Percentiles rank a stretch among this genome's conserved stretches.
These are phyloP conservation scores for Gynochthodes officinalis DNA, from an alignment of 257 asterid genomes.

Conservation along the genomic window DNA sequence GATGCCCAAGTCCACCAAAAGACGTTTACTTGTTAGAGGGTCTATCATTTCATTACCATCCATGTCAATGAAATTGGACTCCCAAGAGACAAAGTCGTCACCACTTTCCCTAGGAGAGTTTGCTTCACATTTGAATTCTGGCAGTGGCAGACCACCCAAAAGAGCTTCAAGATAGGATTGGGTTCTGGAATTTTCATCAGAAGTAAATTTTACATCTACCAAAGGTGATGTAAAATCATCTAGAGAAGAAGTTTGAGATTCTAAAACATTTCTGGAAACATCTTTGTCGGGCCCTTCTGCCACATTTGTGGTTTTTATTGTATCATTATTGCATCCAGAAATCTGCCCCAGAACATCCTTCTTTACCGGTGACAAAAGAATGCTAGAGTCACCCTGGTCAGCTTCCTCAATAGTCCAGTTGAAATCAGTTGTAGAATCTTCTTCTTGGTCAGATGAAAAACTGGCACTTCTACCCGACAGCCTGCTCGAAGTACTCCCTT, in stretches of 20 bases:
- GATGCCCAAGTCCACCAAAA: conserved; percentile 41
- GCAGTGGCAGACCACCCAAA: conserved; percentile 35
- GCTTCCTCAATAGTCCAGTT: conserved; percentile 18
- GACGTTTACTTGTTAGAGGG: conserved; percentile 21
- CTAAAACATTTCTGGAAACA: conserved; percentile 17
- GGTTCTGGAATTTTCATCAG: conserved; percentile 21
- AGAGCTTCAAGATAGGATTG: conserved; percentile 58
- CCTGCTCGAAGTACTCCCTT: conserved; percentile 20
- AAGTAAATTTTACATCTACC: conserved; percentile 59
- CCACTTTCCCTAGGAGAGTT: conserved; percentile 14
- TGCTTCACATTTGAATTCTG: conserved; percentile 25
- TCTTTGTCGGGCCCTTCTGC: conserved; percentile 16
- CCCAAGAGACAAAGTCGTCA: conserved; percentile 11
- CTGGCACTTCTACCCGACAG: conserved; percentile 17
- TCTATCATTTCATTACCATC: conserved; percentile 19
- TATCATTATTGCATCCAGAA: conserved; percentile 13
- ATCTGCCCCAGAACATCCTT: conserved; percentile 18
- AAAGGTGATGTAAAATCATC: conserved; percentile 60
- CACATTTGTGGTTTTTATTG: conserved; percentile 19
- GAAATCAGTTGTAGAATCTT: conserved; percentile 15
- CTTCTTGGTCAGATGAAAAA: conserved; percentile 29
- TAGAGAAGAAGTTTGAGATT: conserved; percentile 27
- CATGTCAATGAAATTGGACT: conserved; percentile 19
- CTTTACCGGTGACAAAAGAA: conserved; percentile 14
- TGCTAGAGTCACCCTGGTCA: conserved; percentile 23